These are phyloP conservation scores for Ceratocystis variospora DNA, from an alignment of 2,329 filamentous ascomycete species.

Conservation along the genomic window DNA sequence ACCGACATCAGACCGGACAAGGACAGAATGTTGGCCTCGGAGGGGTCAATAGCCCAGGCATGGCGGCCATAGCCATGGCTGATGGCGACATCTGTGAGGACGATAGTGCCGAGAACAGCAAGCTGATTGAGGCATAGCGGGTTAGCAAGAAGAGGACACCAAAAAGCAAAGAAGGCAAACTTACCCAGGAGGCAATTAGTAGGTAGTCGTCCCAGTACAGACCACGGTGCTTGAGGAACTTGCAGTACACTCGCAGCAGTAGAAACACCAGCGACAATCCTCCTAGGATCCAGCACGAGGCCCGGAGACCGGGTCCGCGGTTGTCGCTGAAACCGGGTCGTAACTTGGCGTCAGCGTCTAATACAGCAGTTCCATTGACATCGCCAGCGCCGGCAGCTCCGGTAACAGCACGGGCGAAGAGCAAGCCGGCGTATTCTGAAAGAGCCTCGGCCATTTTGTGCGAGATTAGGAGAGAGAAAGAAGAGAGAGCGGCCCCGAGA, in stretches of 20 bases:
- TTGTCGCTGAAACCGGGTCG: slow-evolving; percentile 14
- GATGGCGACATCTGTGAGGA: slow-evolving; percentile 20
- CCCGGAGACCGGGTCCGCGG: slow-evolving; percentile 6
- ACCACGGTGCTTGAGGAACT: slow-evolving; percentile 26
- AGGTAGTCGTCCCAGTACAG: slow-evolving; percentile 30
- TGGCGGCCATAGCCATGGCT: slow-evolving; percentile 21
- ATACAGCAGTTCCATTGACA: slow-evolving; percentile 7
- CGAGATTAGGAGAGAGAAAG: neutral
- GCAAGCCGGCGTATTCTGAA: neutral
- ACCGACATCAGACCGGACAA: slow-evolving; percentile 17
- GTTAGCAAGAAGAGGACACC: neutral
- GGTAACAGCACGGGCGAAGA: slow-evolving; percentile 12
- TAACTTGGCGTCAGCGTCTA: neutral
- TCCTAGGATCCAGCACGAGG: slow-evolving; percentile 19
- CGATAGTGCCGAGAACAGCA: slow-evolving; percentile 11
- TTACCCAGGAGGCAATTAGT: slow-evolving; percentile 25
- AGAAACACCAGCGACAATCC: slow-evolving; percentile 20
- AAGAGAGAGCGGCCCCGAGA: neutral
- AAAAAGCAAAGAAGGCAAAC: neutral
- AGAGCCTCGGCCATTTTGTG: neutral
- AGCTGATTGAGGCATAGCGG: neutral
- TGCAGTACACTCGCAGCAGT: slow-evolving; percentile 28
- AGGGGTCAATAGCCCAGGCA: slow-evolving; percentile 16
- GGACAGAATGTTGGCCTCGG: slow-evolving; percentile 1
- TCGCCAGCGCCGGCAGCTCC: slow-evolving; percentile 18